Percentiles rank a stretch among this genome's conserved stretches.
These are phyloP conservation scores for Stereocaulon alpinum DNA, from an alignment of 495 filamentous ascomycete species.

Conservation along the genomic window DNA sequence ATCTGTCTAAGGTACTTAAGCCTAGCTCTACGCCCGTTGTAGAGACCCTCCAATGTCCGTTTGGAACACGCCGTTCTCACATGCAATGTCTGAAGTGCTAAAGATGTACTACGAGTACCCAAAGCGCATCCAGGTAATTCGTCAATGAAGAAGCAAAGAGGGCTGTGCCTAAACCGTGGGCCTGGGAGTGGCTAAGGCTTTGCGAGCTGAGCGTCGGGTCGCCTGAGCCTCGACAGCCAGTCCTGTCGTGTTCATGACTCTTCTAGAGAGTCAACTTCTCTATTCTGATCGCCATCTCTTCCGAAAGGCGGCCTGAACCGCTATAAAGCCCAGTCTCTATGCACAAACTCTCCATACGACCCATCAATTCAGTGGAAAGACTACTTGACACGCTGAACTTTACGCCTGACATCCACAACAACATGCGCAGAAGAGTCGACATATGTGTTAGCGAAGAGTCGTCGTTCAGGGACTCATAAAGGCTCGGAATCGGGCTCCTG, in stretches of 20 bases:
- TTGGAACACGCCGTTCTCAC: not conserved
- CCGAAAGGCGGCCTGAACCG: not conserved
- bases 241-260: no score
- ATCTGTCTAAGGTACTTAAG: not conserved
- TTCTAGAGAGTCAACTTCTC: not conserved
- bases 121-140: no score
- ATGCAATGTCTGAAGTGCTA: no score
- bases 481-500: not conserved
- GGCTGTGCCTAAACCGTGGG: no score
- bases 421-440: not conserved
- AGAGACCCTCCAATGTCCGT: not conserved
- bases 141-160: not conserved
- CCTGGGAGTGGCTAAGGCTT: no score
- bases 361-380: not conserved
- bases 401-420: not conserved
- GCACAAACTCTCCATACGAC: not conserved
- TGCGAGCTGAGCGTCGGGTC: no score
- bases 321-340: not conserved
- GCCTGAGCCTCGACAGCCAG: no score
- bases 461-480: not conserved
- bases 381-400: not conserved
- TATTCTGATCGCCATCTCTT: not conserved
- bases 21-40: not conserved
- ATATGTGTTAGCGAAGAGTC: not conserved
- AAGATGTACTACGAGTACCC: not conserved